phyloP scores from a whole-genome alignment of 1,139 yeast genomes.

The Taphrina wiesneri region DNA sequence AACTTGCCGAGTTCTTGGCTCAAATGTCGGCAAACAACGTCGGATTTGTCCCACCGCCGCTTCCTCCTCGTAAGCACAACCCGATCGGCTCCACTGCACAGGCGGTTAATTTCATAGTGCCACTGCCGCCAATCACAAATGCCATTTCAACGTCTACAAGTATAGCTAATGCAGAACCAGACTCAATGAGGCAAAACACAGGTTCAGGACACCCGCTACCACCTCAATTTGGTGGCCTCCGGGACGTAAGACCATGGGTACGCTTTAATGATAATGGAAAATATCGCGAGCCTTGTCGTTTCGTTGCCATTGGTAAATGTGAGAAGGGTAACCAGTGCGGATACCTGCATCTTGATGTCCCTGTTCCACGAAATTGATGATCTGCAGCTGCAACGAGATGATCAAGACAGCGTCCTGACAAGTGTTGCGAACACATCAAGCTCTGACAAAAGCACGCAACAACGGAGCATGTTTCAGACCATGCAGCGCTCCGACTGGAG shows the following conservation, averaged over 20 bases:
- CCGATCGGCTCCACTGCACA: neutral
- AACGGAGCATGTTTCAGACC: too few species aligned
- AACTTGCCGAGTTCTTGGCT: conserved; percentile 13
- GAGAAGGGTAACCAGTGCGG: conserved; percentile 25
- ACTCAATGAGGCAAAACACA: neutral
- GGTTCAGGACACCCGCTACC: neutral
- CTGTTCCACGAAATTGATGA: neutral
- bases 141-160: neutral
- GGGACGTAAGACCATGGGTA: conserved; percentile 33
- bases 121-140: neutral
- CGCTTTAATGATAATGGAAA: conserved; percentile 16
- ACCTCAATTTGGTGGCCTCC: neutral
- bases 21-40: conserved; percentile 16
- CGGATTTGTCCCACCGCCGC: conserved; percentile 18
- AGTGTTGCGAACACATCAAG: too few species aligned
- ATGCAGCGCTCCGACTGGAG: too few species aligned
- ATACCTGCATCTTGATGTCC: conserved; percentile 22
- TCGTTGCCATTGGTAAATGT: conserved; percentile 21
- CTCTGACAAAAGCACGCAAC: too few species aligned
- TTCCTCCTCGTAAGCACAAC: conserved; percentile 2
- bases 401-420: neutral
- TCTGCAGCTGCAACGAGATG: neutral
- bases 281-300: conserved; percentile 23
- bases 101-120: neutral
- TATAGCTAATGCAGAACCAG: neutral